phyloP scores from a whole-genome alignment of 805 yeast genomes.

The Metahyphopichia silvanorum region DNA sequence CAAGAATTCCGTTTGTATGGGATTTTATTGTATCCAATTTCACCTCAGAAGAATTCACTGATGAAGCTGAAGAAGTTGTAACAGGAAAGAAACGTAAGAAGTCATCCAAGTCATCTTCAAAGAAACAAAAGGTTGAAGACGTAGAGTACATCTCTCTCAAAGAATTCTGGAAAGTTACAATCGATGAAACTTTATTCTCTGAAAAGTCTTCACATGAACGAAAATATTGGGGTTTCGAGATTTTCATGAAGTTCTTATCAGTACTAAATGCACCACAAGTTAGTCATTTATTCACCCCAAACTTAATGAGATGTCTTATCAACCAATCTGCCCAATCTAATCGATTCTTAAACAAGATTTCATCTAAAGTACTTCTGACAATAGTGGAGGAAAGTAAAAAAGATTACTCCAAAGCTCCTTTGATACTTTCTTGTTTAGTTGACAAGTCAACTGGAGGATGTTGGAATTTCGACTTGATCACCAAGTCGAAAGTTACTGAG shows the following conservation, averaged over 20 bases:
- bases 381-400: conserved; percentile 36
- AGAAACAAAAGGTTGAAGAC: conserved; percentile 11
- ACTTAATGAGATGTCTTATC: conserved; percentile 67
- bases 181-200: conserved; percentile 79
- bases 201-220: conserved; percentile 79
- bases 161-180: conserved; percentile 76
- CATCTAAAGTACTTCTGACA: conserved; percentile 48
- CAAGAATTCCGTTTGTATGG: conserved; percentile 79
- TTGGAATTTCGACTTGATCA: conserved; percentile 70
- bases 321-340: conserved; percentile 70
- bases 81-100: conserved; percentile 36
- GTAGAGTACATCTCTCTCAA: conserved; percentile 30
- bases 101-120: conserved; percentile 20
- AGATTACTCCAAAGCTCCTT: conserved; percentile 39
- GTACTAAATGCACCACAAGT: conserved; percentile 14
- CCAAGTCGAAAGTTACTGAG: conserved; percentile 64
- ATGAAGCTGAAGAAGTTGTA: conserved; percentile 16
- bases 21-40: conserved; percentile 49
- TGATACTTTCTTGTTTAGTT: conserved; percentile 21
- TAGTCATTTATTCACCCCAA: conserved; percentile 49
- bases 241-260: conserved; percentile 50
- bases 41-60: conserved; percentile 10
- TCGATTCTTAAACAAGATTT: conserved; percentile 64
- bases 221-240: conserved; percentile 81
- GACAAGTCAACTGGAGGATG: conserved; percentile 45